A percentile compares a stretch with the other conserved stretches of the same genome.
These are phyloP conservation scores for Apiospora saccharicola DNA, from an alignment of 2,329 filamentous ascomycete species.

Conservation along the genomic window DNA sequence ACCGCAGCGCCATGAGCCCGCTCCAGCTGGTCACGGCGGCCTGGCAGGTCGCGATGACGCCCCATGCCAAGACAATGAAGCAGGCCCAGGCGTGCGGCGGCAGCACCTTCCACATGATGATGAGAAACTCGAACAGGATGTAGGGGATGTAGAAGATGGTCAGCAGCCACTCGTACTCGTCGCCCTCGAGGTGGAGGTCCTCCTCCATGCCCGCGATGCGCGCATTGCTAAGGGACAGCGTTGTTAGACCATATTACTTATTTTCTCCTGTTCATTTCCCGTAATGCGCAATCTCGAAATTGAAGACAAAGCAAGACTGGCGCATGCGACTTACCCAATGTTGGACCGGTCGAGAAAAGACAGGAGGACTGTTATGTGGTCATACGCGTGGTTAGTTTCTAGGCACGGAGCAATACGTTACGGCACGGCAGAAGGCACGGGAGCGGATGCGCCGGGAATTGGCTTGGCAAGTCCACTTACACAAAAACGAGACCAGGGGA, in stretches of 20 bases:
- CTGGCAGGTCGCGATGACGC: constrained; percentile 41
- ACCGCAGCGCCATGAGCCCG: constrained; percentile 42
- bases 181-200: not conserved
- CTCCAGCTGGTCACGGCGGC: constrained; percentile 41
- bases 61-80: constrained; percentile 33
- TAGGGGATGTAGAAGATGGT: constrained; percentile 56
- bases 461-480: constrained; percentile 31
- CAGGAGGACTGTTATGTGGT: constrained; percentile 12
- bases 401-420: not conserved
- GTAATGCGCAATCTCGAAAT: no score
- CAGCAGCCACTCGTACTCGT: constrained; percentile 45
- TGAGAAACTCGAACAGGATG: constrained; percentile 51
- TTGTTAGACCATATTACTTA: no score
- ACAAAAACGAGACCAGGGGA: constrained; percentile 42
- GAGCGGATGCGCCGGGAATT: not conserved
- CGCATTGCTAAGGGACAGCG: constrained; percentile 19
- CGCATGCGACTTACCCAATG: constrained; percentile 47
- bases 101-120: constrained; percentile 51
- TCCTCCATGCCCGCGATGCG: constrained; percentile 24
- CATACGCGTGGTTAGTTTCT: not conserved
- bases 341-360: constrained; percentile 50
- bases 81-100: constrained; percentile 43
- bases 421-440: not conserved
- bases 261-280: no score
- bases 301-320: constrained; percentile 43